Conservation (phyloP, 2,329 filamentous ascomycete genomes). For the Teratosphaeria zuluensis region DNA sequence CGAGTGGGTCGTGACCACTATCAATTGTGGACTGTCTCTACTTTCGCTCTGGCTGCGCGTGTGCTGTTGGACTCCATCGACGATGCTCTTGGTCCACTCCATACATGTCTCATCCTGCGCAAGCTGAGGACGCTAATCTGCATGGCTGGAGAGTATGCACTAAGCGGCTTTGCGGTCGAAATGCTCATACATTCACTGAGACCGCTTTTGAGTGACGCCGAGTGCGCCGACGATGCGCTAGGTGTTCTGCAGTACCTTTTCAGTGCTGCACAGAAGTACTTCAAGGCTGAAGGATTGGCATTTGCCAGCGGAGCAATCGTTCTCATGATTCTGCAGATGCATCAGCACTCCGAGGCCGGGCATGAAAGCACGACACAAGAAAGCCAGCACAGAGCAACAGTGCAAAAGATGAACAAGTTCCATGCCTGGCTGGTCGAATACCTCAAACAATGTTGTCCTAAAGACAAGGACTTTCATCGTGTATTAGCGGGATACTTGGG, state of each 20-base stretch:
- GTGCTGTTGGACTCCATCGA: conserved; percentile 73
- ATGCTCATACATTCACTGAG: conserved; percentile 78
- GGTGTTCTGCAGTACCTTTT: conserved; percentile 81
- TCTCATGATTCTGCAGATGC: conserved; percentile 68
- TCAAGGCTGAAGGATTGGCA: conserved; percentile 51
- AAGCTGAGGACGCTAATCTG: conserved; percentile 76
- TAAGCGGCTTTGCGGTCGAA: conserved; percentile 73
- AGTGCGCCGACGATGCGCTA: conserved; percentile 84
- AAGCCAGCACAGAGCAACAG: conserved; percentile 67
- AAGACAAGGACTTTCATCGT: background rate
- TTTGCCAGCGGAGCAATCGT: conserved; percentile 76
- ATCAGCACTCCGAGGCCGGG: conserved; percentile 32
- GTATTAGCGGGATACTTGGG: conserved; percentile 10
- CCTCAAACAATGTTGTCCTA: conserved; percentile 46
- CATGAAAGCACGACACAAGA: conserved; percentile 62
- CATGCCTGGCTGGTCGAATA: conserved; percentile 68
- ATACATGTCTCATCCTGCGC: conserved; percentile 76
- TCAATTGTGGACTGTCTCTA: conserved; percentile 17
- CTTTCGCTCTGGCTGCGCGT: conserved; percentile 42
- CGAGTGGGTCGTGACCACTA: conserved; percentile 56
- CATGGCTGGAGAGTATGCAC: conserved; percentile 63
- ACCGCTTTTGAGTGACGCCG: conserved; percentile 67
- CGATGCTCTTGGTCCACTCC: conserved; percentile 71
- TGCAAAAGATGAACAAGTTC: conserved; percentile 66
- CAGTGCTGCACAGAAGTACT: conserved; percentile 53